Base-by-base conservation (phyloP, 1,284 basidiomycete genomes). In the Chiua sp. region DNA sequence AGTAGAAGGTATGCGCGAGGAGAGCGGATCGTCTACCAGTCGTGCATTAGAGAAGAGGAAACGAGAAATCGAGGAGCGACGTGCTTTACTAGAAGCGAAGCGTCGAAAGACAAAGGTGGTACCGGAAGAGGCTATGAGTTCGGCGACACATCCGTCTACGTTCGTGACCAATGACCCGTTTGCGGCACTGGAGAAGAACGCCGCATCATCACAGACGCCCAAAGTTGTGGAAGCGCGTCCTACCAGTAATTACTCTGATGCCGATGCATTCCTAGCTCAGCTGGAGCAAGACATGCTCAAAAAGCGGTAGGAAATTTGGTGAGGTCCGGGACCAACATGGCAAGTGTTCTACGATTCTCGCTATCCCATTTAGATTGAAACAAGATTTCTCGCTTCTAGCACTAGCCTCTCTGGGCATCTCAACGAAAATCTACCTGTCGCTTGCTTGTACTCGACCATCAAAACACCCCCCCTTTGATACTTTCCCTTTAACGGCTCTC, bases 41-140 rank as follows among this genome's bases (percentile, higher is more conserved):
- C 81, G 86, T 57, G 91, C 87, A 28, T 82, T 87, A 75, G 88
- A 89, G 73, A 94, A 94, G 77, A 80, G 92, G 66, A 96, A 92
- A 74, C 76, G 83, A 65, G 91, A 93, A 62, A 66, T 90, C 18
- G 94, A 94, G 63, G 91, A 94, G 70, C 77, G 95, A 65, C 82
- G 88, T 59, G 85, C 85, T 61, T 58, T 89, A 66, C 71, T 96
- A n/a, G 91, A 93, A 57, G 91, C 89, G 32, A 96, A 95, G 77
- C 80, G 92, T 69, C 82, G 83, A 69, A 91, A 95, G 79, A 57
- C 60, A 23, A 68, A 51, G 53, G 66, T 86, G 68, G 75, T 72
- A 53, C 65, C 56, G 20, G 69, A 64, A 10, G 62, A 61, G 47
- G 60, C 60, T 20, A 51, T 59, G 37, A 53, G 18, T 42, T 63